Evolutionary conservation across 495 filamentous ascomycete species (phyloP).

Genomic region (Choiromyces venosus): DNA sequence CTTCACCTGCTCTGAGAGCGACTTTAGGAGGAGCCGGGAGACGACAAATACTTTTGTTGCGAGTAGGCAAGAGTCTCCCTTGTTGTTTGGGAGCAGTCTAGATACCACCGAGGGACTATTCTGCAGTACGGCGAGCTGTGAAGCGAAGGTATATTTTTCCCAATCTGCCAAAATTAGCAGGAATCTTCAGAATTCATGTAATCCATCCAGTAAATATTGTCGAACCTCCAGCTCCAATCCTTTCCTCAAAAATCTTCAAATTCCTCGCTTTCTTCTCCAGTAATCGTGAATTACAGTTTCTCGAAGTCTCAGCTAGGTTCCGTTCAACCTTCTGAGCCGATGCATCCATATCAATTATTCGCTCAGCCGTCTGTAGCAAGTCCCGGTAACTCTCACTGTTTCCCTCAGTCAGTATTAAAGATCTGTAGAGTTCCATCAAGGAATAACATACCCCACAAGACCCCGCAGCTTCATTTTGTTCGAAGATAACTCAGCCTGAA

Average conservation of each 20-base stretch:
- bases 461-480: slow-evolving; percentile 84
- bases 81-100: slow-evolving; percentile 54
- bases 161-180: slow-evolving; percentile 48
- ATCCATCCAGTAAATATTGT: slow-evolving; percentile 26
- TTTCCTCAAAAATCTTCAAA: slow-evolving; percentile 54
- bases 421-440: background rate
- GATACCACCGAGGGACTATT: slow-evolving; percentile 53
- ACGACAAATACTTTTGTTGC: slow-evolving; percentile 78
- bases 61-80: slow-evolving; percentile 56
- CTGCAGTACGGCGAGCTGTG: slow-evolving; percentile 59
- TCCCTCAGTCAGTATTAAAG: background rate
- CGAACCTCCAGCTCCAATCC: slow-evolving; percentile 49
- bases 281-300: slow-evolving; percentile 66
- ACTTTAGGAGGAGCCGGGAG: slow-evolving; percentile 63
- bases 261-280: slow-evolving; percentile 64
- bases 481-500: slow-evolving; percentile 58
- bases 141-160: slow-evolving; percentile 54
- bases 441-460: slow-evolving; percentile 68
- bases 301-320: slow-evolving; percentile 64
- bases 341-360: slow-evolving; percentile 79
- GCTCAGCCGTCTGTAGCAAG: slow-evolving; percentile 84
- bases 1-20: slow-evolving; percentile 52
- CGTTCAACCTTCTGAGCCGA: slow-evolving; percentile 70
- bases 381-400: slow-evolving; percentile 79
- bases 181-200: slow-evolving; percentile 38